Evolutionary conservation across 1,284 basidiomycete species (phyloP).

Genomic region (Cryptococcus sp.): DNA sequence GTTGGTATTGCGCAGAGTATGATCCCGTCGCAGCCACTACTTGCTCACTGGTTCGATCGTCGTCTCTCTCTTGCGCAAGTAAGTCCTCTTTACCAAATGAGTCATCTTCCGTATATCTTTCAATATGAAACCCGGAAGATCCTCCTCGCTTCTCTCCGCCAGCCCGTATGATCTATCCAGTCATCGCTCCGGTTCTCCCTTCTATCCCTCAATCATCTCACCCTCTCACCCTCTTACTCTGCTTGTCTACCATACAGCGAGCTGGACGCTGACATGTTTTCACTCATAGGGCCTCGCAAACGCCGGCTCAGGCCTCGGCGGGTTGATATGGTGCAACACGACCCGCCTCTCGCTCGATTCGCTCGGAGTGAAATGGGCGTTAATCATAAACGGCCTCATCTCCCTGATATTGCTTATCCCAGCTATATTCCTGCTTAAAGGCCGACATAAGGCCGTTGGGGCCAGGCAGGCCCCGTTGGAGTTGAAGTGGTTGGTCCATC

Average conservation of each 20-base stretch:
- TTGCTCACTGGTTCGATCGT: slow-evolving; percentile 51
- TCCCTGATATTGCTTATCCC: slow-evolving; percentile 48
- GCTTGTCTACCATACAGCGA: background rate
- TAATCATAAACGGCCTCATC: slow-evolving; percentile 52
- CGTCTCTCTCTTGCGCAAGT: slow-evolving; percentile 44
- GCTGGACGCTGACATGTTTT: background rate
- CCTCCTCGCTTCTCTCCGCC: background rate
- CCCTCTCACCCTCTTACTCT: background rate
- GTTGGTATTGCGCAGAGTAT: slow-evolving; percentile 26
- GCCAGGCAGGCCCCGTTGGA: slow-evolving; percentile 36
- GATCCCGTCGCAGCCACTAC: slow-evolving; percentile 47
- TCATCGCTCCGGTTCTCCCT: background rate
- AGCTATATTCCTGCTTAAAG: slow-evolving; percentile 45
- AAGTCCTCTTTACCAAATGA: slow-evolving; percentile 1
- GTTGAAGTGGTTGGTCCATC: slow-evolving; percentile 35
- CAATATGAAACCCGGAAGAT: too few relatives aligned
- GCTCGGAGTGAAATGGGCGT: slow-evolving; percentile 47
- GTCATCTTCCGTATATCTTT: background rate
- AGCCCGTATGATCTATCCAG: background rate
- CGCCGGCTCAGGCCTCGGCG: slow-evolving; percentile 50
- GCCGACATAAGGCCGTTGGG: slow-evolving; percentile 38
- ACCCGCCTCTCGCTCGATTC: slow-evolving; percentile 43
- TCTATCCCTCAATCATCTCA: background rate
- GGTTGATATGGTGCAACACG: slow-evolving; percentile 47
- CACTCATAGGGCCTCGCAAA: slow-evolving; percentile 33